Evolutionary conservation across 371 early-diverging fungal genomes (phyloP).

Genomic region (Cokeromyces recurvatus): DNA sequence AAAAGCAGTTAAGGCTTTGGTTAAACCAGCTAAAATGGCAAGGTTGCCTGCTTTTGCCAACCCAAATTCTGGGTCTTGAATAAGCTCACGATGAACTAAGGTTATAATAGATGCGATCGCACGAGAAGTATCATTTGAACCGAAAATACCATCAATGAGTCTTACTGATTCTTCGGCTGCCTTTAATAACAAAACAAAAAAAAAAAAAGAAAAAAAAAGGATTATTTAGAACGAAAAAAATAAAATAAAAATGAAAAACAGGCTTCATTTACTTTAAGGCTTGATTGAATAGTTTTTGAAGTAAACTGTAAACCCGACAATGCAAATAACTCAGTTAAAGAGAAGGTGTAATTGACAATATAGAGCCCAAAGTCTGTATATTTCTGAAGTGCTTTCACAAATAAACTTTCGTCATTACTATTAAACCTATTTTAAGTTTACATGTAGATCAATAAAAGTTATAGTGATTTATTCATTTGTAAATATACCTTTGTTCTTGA

Average conservation of each 20-base stretch:
- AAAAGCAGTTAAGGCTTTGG: constrained; percentile 77
- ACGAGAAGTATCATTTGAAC: constrained; percentile 82
- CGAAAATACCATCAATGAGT: constrained; percentile 84
- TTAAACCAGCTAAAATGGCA: constrained; percentile 60
- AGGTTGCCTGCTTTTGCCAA: constrained; percentile 56
- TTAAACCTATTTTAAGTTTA: no score
- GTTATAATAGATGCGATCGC: constrained; percentile 76
- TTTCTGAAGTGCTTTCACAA: constrained; percentile 52
- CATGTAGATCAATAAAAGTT: background rate
- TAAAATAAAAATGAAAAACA: no score
- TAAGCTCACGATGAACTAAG: constrained; percentile 63
- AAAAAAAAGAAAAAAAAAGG: no score
- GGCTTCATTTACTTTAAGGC: constrained; percentile 51
- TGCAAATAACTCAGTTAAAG: constrained; percentile 70
- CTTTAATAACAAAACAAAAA: constrained; percentile 16
- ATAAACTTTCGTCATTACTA: no score
- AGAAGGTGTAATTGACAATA: constrained; percentile 62
- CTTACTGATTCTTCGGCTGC: constrained; percentile 85
- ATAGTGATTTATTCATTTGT: no score
- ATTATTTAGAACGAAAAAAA: no score
- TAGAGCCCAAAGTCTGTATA: constrained; percentile 62
- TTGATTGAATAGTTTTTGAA: constrained; percentile 62
- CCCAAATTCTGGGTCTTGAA: constrained; percentile 57
- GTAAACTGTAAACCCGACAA: constrained; percentile 70
- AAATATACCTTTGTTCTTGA: background rate